Base-by-base conservation (phyloP, 73 alveolate genomes). In the Paraurostyla sp. region DNA sequence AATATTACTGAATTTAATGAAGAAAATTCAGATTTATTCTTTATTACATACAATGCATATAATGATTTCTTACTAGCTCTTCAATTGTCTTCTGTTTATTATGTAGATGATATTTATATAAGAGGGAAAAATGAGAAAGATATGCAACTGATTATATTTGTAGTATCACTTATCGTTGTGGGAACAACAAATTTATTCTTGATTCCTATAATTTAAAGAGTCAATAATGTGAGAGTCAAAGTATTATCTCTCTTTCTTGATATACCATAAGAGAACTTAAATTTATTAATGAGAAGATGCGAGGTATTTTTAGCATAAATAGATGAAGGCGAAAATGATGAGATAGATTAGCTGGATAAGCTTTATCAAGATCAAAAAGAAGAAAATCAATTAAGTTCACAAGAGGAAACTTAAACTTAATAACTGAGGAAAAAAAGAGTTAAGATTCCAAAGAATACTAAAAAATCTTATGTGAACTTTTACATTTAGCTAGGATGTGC, bases 1-100 rank as follows among this genome's bases (percentile, higher is more conserved):
- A 18, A 32, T 16, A 0, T 81, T 4, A 45, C 46, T 13, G 50
- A 40, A 6, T 58, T 35, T 36, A 2, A 13, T 11, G 83, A 59
- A 16, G 78, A 30, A 3, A 16, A 81, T 27, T 82, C 56, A 40
- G 91, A 81, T 38, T 7, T 81, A 18, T 81, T 32, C 82, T 81
- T 81, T 40, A 81, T 81, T 2, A 32, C 42, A 25, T 81, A 81
- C 51, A 81, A 81, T 30, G 36, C 78, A 16, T 81, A 52, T 83
- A 81, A 81, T 81, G 91, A 81, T 50, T 81, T 81, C 69, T 49
- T 56, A 4, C 52, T 32, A 13, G 62, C 91, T 2, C 27, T 36
- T 13, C 15, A 81, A 29, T 36, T 3, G 23, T 58, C 91, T 15
- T 81, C 91, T 0, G 41, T 36, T n/a, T 81, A 32, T 23, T 81